Percentiles rank a stretch among this genome's conserved stretches.
Conservation (phyloP, 345 rosid genomes). For the Arabis hirsuta region DNA sequence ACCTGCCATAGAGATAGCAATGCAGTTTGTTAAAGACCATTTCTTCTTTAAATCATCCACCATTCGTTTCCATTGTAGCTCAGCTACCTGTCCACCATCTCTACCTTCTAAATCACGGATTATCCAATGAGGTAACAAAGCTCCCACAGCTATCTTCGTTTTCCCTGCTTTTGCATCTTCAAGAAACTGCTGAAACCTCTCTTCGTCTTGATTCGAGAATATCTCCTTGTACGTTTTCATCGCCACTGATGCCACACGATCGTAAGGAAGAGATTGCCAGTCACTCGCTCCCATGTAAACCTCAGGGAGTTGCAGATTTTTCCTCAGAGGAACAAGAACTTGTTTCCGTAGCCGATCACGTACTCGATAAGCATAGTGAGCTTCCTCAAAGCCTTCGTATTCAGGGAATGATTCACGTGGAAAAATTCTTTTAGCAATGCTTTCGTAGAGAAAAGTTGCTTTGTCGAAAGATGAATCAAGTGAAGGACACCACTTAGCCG, state of each 20-base stretch:
- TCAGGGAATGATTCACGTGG: constrained; percentile 50
- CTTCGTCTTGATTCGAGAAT: constrained; percentile 53
- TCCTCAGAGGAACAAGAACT: constrained; percentile 58
- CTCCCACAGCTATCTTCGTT: constrained; percentile 58
- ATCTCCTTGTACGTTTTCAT: constrained; percentile 63
- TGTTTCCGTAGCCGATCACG: constrained; percentile 67
- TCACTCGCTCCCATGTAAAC: constrained; percentile 58
- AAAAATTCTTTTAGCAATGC: constrained; percentile 59
- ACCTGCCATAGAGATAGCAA: constrained; percentile 54
- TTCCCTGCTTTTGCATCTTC: constrained; percentile 56
- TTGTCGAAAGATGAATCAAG: constrained; percentile 60
- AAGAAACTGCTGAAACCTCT: constrained; percentile 54
- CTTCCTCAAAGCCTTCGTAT: constrained; percentile 63
- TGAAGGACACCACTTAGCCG: constrained; percentile 78
- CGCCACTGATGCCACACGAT: constrained; percentile 66
- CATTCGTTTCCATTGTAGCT: constrained; percentile 66
- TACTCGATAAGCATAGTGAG: constrained; percentile 64
- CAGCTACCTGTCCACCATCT: constrained; percentile 56
- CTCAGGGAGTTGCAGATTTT: constrained; percentile 61
- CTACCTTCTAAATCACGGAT: constrained; percentile 44
- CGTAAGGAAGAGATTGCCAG: constrained; percentile 57
- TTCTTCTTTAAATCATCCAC: constrained; percentile 55
- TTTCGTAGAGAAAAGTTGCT: constrained; percentile 56
- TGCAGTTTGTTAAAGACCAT: constrained; percentile 56
- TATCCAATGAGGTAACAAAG: constrained; percentile 70